These are phyloP conservation scores for Nannochloris sp. DNA, from an alignment of 139 green algal genomes.

Conservation along the genomic window DNA sequence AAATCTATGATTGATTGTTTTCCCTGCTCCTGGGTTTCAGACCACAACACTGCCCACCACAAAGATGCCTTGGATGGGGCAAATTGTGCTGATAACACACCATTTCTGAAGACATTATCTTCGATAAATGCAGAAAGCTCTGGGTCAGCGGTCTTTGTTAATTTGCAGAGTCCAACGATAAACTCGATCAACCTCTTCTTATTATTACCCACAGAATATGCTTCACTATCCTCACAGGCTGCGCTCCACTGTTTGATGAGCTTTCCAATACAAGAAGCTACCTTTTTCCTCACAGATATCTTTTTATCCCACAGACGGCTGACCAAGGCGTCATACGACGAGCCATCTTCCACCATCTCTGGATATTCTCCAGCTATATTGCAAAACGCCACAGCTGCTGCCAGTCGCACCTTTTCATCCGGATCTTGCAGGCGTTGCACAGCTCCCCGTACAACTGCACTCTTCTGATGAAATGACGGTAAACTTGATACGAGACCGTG, in stretches of 20 bases:
- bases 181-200: constrained; percentile 1
- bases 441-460: constrained; percentile 9
- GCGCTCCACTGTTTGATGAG: constrained; percentile 12
- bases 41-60: constrained; percentile 41
- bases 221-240: background rate
- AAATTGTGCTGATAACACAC: constrained; percentile 48
- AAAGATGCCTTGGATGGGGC: constrained; percentile 8
- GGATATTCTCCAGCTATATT: constrained; percentile 6
- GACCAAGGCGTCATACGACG: constrained; percentile 15
- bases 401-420: constrained; percentile 55
- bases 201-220: background rate
- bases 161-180: constrained; percentile 8
- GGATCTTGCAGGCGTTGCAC: constrained; percentile 46
- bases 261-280: constrained; percentile 14
- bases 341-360: constrained; percentile 12
- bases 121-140: constrained; percentile 32
- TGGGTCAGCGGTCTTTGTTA: constrained; percentile 17
- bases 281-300: constrained; percentile 45
- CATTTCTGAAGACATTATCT: constrained; percentile 27
- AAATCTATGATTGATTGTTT: constrained; percentile 6
- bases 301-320: constrained; percentile 59
- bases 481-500: background rate
- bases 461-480: background rate
- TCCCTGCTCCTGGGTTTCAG: background rate
- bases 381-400: constrained; percentile 36